Conservation (phyloP, 768 basidiomycete genomes). For the Pilatotrama ljubarskyi region DNA sequence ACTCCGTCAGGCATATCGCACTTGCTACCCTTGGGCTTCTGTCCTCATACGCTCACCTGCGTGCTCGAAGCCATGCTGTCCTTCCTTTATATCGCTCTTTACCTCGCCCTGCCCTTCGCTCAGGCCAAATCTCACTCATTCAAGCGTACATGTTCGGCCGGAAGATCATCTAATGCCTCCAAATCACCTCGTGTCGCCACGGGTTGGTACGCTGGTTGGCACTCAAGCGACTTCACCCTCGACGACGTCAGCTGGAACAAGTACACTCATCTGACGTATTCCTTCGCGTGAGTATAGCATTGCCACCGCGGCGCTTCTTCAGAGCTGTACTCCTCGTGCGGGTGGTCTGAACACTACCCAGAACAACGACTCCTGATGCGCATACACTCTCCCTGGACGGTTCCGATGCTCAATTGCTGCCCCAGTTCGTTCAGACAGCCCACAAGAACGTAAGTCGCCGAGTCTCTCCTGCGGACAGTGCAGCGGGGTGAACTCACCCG, state of each 20-base stretch:
- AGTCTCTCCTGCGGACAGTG: no score
- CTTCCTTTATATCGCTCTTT: conserved; percentile 15
- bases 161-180: not conserved
- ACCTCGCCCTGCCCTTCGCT: conserved; percentile 6
- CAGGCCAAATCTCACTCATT: conserved; percentile 13
- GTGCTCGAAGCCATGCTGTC: conserved; percentile 16
- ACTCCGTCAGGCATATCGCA: not conserved
- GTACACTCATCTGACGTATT: conserved; percentile 56
- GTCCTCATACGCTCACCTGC: not conserved
- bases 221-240: conserved; percentile 41
- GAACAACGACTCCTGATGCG: conserved; percentile 24
- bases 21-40: no score
- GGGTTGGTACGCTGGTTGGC: conserved; percentile 61
- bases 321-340: not conserved
- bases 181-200: conserved; percentile 39
- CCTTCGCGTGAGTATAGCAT: conserved; percentile 56
- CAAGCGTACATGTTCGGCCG: not conserved
- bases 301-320: not conserved
- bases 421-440: conserved; percentile 28
- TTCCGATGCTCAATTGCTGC: conserved; percentile 27
- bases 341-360: not conserved
- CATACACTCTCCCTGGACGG: conserved; percentile 26
- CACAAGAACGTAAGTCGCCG: conserved; percentile 26
- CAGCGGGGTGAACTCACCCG: no score
- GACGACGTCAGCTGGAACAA: conserved; percentile 52